Evolutionary conservation across 306 rosid genomes (phyloP).

Genomic region (Urtica urens): DNA sequence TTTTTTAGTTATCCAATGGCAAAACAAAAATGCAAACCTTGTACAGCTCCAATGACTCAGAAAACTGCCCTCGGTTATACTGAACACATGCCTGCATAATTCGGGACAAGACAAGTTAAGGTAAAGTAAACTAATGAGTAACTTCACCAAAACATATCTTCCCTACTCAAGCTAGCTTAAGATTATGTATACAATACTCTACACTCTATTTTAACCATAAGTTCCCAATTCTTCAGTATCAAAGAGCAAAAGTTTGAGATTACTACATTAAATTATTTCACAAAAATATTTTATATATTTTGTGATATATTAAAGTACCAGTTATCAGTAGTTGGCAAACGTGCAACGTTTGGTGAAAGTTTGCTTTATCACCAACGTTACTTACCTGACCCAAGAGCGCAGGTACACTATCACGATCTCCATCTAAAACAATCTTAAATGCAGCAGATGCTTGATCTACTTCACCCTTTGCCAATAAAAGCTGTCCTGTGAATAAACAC

Average conservation of each 20-base stretch:
- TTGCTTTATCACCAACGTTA: constrained; percentile 2
- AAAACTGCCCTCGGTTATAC: constrained; percentile 80
- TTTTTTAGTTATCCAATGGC: constrained; percentile 6
- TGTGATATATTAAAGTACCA: too few species aligned
- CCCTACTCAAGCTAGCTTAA: constrained; percentile 14
- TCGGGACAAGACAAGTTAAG: constrained; percentile 17
- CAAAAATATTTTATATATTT: too few species aligned
- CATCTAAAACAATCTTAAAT: constrained; percentile 91
- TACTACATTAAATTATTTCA: too few species aligned
- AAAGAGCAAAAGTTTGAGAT: not conserved
- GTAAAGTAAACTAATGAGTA: not conserved
- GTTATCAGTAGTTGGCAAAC: too few species aligned
- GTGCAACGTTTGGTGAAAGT: too few species aligned
- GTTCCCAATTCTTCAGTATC: not conserved
- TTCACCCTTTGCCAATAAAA: constrained; percentile 92
- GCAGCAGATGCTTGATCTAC: constrained; percentile 92
- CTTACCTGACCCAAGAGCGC: constrained; percentile 94
- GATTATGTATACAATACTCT: constrained; percentile 5
- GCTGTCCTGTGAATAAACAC: constrained; percentile 70
- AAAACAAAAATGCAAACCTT: constrained; percentile 59
- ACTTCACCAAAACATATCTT: not conserved
- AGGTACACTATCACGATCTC: constrained; percentile 86
- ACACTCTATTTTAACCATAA: constrained; percentile 2
- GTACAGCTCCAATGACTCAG: constrained; percentile 85
- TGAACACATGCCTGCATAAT: constrained; percentile 96